These are phyloP conservation scores for Endothia cerciana DNA, from an alignment of 2,329 filamentous ascomycete genomes.

Conservation along the genomic window DNA sequence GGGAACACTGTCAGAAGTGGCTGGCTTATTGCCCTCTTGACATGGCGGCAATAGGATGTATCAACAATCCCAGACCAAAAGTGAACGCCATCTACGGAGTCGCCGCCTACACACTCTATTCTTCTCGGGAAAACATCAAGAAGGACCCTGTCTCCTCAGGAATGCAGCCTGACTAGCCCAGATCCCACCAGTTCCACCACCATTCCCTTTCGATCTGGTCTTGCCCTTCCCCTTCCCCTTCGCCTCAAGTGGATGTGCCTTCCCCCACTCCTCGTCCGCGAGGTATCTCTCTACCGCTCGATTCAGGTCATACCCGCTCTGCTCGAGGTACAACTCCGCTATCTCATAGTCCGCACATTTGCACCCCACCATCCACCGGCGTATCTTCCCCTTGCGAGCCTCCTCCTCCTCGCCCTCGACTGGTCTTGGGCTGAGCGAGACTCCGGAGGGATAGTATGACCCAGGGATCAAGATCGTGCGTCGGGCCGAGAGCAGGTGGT, in stretches of 20 bases:
- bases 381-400: conserved; percentile 68
- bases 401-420: conserved; percentile 77
- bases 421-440: conserved; percentile 65
- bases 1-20: background rate
- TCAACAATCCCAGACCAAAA: conserved; percentile 1
- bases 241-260: conserved; percentile 61
- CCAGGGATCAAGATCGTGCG: conserved; percentile 73
- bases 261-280: conserved; percentile 78
- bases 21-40: conserved; percentile 7
- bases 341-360: conserved; percentile 79
- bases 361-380: conserved; percentile 78
- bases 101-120: conserved; percentile 10
- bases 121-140: background rate
- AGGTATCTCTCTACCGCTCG: conserved; percentile 65
- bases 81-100: background rate
- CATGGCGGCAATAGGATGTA: conserved; percentile 12
- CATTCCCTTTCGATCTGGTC: conserved; percentile 26
- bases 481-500: conserved; percentile 71
- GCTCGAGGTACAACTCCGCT: conserved; percentile 74
- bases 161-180: conserved; percentile 29
- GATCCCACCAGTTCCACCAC: conserved; percentile 9
- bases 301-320: conserved; percentile 68
- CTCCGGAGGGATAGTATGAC: conserved; percentile 55
- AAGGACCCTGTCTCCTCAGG: conserved; percentile 21
- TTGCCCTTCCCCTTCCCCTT: conserved; percentile 38